phyloP scores from a whole-genome alignment of 805 yeast genomes.

The Zygotorulaspora danielsina region DNA sequence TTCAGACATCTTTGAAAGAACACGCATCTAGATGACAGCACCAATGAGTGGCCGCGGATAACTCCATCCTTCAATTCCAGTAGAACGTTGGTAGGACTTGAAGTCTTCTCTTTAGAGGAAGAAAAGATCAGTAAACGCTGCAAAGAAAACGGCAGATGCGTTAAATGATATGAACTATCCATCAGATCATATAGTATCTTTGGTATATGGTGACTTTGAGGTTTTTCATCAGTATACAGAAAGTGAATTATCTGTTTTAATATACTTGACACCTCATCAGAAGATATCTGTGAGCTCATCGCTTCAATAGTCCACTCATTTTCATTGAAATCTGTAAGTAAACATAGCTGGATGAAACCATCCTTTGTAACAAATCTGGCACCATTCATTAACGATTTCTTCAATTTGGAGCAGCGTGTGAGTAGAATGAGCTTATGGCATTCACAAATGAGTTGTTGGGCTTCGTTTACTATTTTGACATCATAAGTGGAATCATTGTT shows the following conservation, averaged over 20 bases:
- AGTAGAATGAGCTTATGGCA: slow-evolving; percentile 26
- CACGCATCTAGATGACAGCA: slow-evolving; percentile 54
- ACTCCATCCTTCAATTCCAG: slow-evolving; percentile 47
- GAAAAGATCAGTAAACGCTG: slow-evolving; percentile 1
- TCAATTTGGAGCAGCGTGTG: slow-evolving; percentile 16
- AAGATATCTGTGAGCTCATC: background rate
- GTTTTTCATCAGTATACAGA: slow-evolving; percentile 28
- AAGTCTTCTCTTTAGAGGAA: slow-evolving; percentile 1
- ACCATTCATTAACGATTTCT: slow-evolving; percentile 5
- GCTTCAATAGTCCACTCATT: slow-evolving; percentile 7
- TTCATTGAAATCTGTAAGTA: background rate
- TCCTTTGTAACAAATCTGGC: slow-evolving; percentile 8
- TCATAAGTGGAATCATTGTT: slow-evolving; percentile 13
- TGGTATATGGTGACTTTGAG: slow-evolving; percentile 12
- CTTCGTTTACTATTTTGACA: slow-evolving; percentile 17
- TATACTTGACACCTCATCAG: background rate
- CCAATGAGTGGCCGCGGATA: slow-evolving; percentile 44
- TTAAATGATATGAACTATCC: slow-evolving; percentile 22
- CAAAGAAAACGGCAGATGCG: slow-evolving; percentile 13
- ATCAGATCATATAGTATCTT: slow-evolving; percentile 16
- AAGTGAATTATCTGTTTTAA: slow-evolving; percentile 18
- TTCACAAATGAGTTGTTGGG: slow-evolving; percentile 12
- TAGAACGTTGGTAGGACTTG: slow-evolving; percentile 38
- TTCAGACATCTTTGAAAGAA: slow-evolving; percentile 60
- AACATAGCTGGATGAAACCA: slow-evolving; percentile 3